Evolutionary conservation across 257 asterid genomes (phyloP).

Genomic region (Nicotiana otophora): DNA sequence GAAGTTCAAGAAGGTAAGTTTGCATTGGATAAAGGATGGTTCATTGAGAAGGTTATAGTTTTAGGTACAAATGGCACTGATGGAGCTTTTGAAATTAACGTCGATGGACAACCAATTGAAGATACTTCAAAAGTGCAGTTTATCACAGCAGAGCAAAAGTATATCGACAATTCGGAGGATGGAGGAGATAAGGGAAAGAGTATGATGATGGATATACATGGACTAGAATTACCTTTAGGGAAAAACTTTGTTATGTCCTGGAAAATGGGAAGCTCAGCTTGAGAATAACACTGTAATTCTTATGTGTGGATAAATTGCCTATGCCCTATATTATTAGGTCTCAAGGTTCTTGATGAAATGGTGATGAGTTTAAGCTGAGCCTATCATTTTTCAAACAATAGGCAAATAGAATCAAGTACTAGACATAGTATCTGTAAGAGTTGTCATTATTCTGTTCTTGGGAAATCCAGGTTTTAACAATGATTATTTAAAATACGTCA

Average conservation of each 20-base stretch:
- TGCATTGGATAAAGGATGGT: conserved; percentile 9
- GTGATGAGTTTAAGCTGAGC: not conserved
- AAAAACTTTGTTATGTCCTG: conserved; percentile 5
- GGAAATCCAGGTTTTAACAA: not conserved
- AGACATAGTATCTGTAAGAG: not conserved
- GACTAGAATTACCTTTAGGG: conserved; percentile 8
- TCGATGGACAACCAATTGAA: not conserved
- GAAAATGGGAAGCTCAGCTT: not conserved
- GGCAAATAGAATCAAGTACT: not conserved
- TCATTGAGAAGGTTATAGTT: conserved; percentile 14
- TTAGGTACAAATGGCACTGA: conserved; percentile 7
- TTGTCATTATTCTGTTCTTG: not conserved
- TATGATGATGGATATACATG: conserved; percentile 12
- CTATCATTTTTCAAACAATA: not conserved
- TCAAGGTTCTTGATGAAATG: not conserved
- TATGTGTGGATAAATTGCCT: not conserved
- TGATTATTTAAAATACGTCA: not conserved
- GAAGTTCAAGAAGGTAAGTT: conserved; percentile 15
- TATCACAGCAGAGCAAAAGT: not conserved
- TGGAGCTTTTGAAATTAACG: not conserved
- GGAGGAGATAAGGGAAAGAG: not conserved
- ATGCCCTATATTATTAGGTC: not conserved
- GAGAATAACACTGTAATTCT: not conserved
- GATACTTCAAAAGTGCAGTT: not conserved
- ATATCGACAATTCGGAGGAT: not conserved